A percentile compares a stretch with the other conserved stretches of the same genome.
Conservation (phyloP, 2,329 filamentous ascomycete species). For the Calcarisporium arbuscula region DNA sequence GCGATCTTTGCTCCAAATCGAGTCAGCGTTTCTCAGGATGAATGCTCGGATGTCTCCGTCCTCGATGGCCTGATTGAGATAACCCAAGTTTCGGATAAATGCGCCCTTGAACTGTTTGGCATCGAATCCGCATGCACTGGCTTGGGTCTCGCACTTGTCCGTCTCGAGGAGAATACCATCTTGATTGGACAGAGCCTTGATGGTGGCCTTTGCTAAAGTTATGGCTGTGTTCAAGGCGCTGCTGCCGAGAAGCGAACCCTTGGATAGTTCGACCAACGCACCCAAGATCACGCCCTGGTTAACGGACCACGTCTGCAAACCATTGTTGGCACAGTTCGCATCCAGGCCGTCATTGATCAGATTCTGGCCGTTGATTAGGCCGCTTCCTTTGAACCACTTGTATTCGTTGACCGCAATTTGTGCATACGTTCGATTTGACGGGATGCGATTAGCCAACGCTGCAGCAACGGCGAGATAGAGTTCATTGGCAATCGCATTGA, state of each 20-base stretch:
- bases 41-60: conserved; percentile 42
- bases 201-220: conserved; percentile 44
- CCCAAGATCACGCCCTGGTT: conserved; percentile 51
- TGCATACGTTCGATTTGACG: conserved; percentile 33
- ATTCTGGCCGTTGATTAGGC: conserved; percentile 41
- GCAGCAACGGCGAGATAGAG: conserved; percentile 45
- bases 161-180: conserved; percentile 36
- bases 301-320: conserved; percentile 41
- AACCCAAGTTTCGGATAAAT: conserved; percentile 56
- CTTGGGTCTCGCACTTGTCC: conserved; percentile 21
- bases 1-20: conserved; percentile 55
- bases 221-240: conserved; percentile 32
- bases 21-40: conserved; percentile 53
- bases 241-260: conserved; percentile 30
- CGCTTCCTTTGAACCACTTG: conserved; percentile 42
- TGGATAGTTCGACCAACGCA: conserved; percentile 42
- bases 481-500: conserved; percentile 50
- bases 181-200: conserved; percentile 33
- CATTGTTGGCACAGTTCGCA: conserved; percentile 41
- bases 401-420: conserved; percentile 40
- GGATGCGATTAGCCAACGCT: conserved; percentile 41
- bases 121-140: conserved; percentile 34
- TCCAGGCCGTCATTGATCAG: conserved; percentile 46
- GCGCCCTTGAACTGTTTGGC: conserved; percentile 64
- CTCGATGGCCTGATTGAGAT: conserved; percentile 44